Evolutionary conservation across 257 asterid species (phyloP).

Genomic region (Nicotiana attenuata): DNA sequence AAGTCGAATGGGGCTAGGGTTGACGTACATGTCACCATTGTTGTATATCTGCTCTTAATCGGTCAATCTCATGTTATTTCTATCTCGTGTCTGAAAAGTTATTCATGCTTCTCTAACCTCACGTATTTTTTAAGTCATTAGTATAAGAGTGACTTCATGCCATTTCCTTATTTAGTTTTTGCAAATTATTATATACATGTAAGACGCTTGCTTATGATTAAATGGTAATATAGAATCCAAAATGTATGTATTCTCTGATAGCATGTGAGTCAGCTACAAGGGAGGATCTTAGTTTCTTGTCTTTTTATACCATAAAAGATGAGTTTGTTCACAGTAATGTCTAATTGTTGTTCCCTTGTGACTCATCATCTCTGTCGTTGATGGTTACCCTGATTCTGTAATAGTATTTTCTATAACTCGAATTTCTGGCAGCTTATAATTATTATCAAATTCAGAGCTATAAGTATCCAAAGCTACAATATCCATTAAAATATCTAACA

Average conservation of each 20-base stretch:
- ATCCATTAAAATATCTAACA: neutral
- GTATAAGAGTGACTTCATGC: neutral
- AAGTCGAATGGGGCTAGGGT: too few species aligned
- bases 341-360: neutral
- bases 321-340: constrained; percentile 12
- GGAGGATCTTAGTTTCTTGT: constrained; percentile 4
- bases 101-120: neutral
- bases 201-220: neutral
- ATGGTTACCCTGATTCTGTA: neutral
- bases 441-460: constrained; percentile 7
- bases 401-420: neutral
- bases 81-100: neutral
- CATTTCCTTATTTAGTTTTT: neutral
- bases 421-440: neutral
- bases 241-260: neutral
- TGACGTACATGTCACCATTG: too few species aligned
- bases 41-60: too few species aligned
- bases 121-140: neutral
- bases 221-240: neutral
- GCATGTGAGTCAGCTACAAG: constrained; percentile 8
- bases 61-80: neutral
- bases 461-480: constrained; percentile 19
- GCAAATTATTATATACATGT: too few species aligned
- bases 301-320: neutral
- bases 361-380: neutral